Percentiles rank a stretch among this genome's conserved stretches.
These are phyloP conservation scores for Aspergillus sp. DNA, from an alignment of 2,329 filamentous ascomycete species.

Conservation along the genomic window DNA sequence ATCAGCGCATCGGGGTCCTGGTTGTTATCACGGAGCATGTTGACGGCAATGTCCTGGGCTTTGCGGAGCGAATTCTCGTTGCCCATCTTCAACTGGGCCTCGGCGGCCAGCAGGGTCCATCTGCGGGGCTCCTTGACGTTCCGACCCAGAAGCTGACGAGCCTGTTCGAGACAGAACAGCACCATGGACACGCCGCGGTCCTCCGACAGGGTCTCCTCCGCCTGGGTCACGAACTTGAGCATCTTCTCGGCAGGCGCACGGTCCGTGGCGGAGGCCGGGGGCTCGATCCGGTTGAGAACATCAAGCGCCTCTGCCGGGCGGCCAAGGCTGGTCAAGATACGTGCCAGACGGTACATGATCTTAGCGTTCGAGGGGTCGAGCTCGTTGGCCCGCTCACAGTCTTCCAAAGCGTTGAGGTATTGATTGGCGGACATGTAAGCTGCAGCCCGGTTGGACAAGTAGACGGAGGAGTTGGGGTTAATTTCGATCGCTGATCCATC, in stretches of 20 bases:
- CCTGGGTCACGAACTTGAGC: slow-evolving; percentile 76
- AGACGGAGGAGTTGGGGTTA: slow-evolving; percentile 81
- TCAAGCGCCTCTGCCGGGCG: slow-evolving; percentile 82
- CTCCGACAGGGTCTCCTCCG: slow-evolving; percentile 71
- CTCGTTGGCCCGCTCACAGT: slow-evolving; percentile 78
- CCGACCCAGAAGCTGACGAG: slow-evolving; percentile 73
- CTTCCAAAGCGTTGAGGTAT: slow-evolving; percentile 77
- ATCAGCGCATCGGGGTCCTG: slow-evolving; percentile 93
- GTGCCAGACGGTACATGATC: slow-evolving; percentile 80
- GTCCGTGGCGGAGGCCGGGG: slow-evolving; percentile 80
- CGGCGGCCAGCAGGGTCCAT: slow-evolving; percentile 89
- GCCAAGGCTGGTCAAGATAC: slow-evolving; percentile 85
- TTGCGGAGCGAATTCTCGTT: slow-evolving; percentile 85
- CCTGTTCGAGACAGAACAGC: slow-evolving; percentile 85
- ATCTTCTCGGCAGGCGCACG: slow-evolving; percentile 79
- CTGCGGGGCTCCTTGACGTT: slow-evolving; percentile 81
- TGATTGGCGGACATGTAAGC: slow-evolving; percentile 86
- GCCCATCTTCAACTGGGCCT: slow-evolving; percentile 90
- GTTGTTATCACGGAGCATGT: slow-evolving; percentile 77
- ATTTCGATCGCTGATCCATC: slow-evolving; percentile 72
- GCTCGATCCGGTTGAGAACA: slow-evolving; percentile 76
- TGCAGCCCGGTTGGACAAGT: slow-evolving; percentile 90
- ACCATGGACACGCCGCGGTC: slow-evolving; percentile 88
- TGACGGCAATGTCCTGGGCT: slow-evolving; percentile 89
- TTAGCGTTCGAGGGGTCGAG: slow-evolving; percentile 85